These are phyloP conservation scores for Myriosclerotinia duriaeana DNA, from an alignment of 2,329 filamentous ascomycete species.

Conservation along the genomic window DNA sequence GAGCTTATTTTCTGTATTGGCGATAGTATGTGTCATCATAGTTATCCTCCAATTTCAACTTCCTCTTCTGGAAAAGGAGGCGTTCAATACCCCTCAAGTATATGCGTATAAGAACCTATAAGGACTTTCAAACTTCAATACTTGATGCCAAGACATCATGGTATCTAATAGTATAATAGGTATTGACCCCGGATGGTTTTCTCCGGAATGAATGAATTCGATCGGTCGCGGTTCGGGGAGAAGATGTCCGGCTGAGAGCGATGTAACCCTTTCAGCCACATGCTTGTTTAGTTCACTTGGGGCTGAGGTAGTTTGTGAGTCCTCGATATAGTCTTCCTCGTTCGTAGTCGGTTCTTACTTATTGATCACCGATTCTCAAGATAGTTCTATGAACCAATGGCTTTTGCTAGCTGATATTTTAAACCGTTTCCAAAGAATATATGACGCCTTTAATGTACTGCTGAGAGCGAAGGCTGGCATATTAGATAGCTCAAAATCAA, in stretches of 20 bases:
- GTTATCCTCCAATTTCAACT: neutral
- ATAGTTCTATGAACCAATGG: too few species aligned
- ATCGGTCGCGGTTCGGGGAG: neutral
- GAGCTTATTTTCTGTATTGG: neutral
- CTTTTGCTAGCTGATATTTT: too few species aligned
- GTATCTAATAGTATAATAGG: neutral
- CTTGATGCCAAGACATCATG: slow-evolving; percentile 3
- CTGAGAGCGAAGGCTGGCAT: too few species aligned
- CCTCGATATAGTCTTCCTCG: too few species aligned
- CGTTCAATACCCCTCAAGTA: neutral
- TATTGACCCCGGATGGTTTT: neutral
- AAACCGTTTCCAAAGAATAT: too few species aligned
- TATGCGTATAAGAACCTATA: neutral
- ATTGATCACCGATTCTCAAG: too few species aligned
- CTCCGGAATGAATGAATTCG: neutral
- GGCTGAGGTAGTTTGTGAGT: too few species aligned
- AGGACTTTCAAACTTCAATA: neutral
- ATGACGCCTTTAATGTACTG: too few species aligned
- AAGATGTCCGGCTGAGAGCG: neutral
- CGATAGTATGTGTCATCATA: neutral
- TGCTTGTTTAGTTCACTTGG: neutral
- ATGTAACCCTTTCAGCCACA: slow-evolving; percentile 14
- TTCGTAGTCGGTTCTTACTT: too few species aligned
- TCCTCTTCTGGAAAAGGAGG: slow-evolving; percentile 6
- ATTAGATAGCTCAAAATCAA: too few species aligned